phyloP scores from a whole-genome alignment of 495 filamentous ascomycete species.

The Aspergillus incahuasiensis region DNA sequence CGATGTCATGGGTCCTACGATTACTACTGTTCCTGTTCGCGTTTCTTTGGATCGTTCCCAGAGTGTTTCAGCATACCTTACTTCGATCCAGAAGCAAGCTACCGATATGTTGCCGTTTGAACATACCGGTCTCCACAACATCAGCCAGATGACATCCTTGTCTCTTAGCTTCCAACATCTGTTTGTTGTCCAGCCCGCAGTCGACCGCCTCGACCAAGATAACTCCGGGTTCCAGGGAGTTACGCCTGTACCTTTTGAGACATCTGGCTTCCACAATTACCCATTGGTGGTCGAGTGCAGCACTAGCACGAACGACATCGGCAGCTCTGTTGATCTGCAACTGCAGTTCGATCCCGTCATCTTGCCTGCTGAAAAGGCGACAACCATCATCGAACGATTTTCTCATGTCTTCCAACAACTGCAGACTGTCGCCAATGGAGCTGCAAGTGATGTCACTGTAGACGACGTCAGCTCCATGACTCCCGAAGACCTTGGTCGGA shows the following conservation, averaged over 20 bases:
- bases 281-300: slow-evolving; percentile 30
- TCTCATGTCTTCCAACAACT: slow-evolving; percentile 14
- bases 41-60: slow-evolving; percentile 21
- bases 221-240: slow-evolving; percentile 3
- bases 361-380: neutral
- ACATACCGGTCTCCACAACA: slow-evolving; percentile 14
- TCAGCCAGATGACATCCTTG: neutral
- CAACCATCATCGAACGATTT: slow-evolving; percentile 9
- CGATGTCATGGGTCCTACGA: slow-evolving; percentile 38
- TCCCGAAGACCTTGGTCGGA: slow-evolving; percentile 12
- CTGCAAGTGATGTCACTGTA: neutral
- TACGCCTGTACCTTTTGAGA: slow-evolving; percentile 9
- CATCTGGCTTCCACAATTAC: slow-evolving; percentile 32
- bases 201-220: slow-evolving; percentile 1
- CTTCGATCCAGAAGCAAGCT: slow-evolving; percentile 29
- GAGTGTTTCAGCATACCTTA: slow-evolving; percentile 27
- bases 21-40: slow-evolving; percentile 35
- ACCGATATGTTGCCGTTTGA: slow-evolving; percentile 17
- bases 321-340: slow-evolving; percentile 5
- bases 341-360: slow-evolving; percentile 10
- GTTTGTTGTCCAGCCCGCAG: slow-evolving; percentile 7
- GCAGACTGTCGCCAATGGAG: neutral
- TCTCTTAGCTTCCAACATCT: slow-evolving; percentile 5
- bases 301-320: neutral
- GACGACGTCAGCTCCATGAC: slow-evolving; percentile 3